Percentiles rank a stretch among this genome's conserved stretches.
Evolutionary conservation across 805 yeast species (phyloP).

Genomic region (Candida tibetensis): DNA sequence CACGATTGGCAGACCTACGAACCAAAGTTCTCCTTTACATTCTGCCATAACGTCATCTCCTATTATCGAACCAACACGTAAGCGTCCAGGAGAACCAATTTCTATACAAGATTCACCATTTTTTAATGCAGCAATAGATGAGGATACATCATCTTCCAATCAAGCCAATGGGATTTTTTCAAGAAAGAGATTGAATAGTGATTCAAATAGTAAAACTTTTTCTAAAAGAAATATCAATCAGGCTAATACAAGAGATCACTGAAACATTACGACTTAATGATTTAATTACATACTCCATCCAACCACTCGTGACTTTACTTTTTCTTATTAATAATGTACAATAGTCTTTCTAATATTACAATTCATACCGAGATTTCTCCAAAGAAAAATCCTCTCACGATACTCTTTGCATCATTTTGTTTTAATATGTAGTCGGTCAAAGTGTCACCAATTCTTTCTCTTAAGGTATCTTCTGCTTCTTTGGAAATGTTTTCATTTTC

Average conservation of each 20-base stretch:
- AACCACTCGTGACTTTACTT: no score
- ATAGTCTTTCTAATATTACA: constrained; percentile 1
- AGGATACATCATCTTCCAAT: neutral
- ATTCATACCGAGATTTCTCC: constrained; percentile 46
- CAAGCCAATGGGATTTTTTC: neutral
- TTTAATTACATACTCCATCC: no score
- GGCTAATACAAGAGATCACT: no score
- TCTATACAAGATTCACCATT: constrained; percentile 37
- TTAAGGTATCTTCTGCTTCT: constrained; percentile 41
- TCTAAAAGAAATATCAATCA: no score
- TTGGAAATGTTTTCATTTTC: constrained; percentile 23
- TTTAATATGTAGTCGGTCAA: constrained; percentile 50
- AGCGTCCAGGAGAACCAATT: constrained; percentile 37
- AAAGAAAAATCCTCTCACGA: constrained; percentile 66
- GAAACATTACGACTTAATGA: no score
- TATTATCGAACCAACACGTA: constrained; percentile 1
- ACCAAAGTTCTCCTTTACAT: neutral
- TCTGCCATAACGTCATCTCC: neutral
- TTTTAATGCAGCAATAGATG: constrained; percentile 9
- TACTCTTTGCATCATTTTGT: constrained; percentile 46
- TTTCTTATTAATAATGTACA: constrained; percentile 5
- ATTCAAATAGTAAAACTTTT: no score
- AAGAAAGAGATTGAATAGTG: neutral
- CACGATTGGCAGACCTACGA: neutral
- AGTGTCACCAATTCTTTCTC: constrained; percentile 58